These are phyloP conservation scores for Thermochaetoides dissita DNA, from an alignment of 2,329 filamentous ascomycete species.

Conservation along the genomic window DNA sequence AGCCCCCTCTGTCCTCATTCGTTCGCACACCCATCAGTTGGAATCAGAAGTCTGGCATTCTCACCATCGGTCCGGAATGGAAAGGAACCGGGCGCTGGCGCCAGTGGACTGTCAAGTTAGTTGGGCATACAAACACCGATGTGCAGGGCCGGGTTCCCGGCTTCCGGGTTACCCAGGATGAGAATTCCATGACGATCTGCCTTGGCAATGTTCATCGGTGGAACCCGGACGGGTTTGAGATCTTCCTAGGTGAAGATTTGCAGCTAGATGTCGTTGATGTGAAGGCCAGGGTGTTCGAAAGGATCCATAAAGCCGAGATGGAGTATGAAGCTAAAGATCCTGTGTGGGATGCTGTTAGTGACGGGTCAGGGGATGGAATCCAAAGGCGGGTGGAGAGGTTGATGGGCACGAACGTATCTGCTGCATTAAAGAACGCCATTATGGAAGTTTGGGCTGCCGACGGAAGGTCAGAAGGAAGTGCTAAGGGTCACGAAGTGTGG, in stretches of 20 bases:
- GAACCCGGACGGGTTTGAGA: constrained; percentile 7
- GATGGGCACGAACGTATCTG: constrained; percentile 7
- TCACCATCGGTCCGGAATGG: constrained; percentile 13
- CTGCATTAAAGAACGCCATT: constrained; percentile 11
- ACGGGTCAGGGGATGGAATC: constrained; percentile 1
- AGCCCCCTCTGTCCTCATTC: constrained; percentile 7
- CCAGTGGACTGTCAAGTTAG: constrained; percentile 14
- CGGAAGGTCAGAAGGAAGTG: constrained; percentile 8
- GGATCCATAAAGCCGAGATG: constrained; percentile 15
- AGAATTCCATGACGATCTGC: constrained; percentile 7
- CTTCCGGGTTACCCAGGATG: constrained; percentile 4
- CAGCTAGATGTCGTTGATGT: constrained; percentile 16
- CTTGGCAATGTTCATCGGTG: constrained; percentile 8
- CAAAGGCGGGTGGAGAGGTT: constrained; percentile 10
- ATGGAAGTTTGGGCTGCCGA: constrained; percentile 18
- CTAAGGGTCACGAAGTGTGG: constrained; percentile 11
- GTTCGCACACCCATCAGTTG: constrained; percentile 13
- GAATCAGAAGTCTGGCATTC: constrained; percentile 9
- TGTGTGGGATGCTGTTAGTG: constrained; percentile 9
- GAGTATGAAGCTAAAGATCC: constrained; percentile 12
- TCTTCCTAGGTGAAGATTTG: constrained; percentile 10
- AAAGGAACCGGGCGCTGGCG: constrained; percentile 7
- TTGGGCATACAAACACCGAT: constrained; percentile 11
- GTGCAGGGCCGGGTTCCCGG: constrained; percentile 1
- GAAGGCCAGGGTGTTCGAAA: constrained; percentile 8